These are phyloP conservation scores for Babesia divergens DNA, from an alignment of 169 alveolate species.

Conservation along the genomic window DNA sequence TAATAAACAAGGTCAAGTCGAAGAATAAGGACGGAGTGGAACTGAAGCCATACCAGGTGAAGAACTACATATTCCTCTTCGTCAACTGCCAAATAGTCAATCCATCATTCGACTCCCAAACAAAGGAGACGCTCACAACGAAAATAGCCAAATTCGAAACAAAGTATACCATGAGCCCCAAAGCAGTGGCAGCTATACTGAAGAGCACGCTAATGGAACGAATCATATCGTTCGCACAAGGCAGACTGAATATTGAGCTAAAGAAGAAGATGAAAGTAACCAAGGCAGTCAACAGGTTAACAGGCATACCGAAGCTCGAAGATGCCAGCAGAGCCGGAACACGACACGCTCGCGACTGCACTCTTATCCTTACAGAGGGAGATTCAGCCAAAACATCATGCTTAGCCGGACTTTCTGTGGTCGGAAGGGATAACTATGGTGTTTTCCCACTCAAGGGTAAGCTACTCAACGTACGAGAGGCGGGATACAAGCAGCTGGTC, in stretches of 20 bases:
- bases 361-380: constrained; percentile 99
- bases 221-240: constrained; percentile 90
- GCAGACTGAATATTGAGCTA: constrained; percentile 90
- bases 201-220: constrained; percentile 87
- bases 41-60: constrained; percentile 90
- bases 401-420: constrained; percentile 97
- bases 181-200: constrained; percentile 84
- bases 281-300: constrained; percentile 70
- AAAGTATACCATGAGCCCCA: constrained; percentile 84
- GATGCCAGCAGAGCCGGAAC: constrained; percentile 99
- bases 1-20: constrained; percentile 87
- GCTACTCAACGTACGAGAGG: constrained; percentile 98
- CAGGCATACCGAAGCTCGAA: constrained; percentile 94
- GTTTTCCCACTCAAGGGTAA: constrained; percentile 99
- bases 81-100: constrained; percentile 96
- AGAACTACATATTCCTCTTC: constrained; percentile 92
- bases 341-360: constrained; percentile 89
- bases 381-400: constrained; percentile 99
- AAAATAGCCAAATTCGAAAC: constrained; percentile 89
- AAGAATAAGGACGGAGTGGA: constrained; percentile 93
- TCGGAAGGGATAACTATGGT: constrained; percentile 98
- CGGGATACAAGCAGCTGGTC: constrained; percentile 89
- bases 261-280: constrained; percentile 82
- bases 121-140: constrained; percentile 94
- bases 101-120: constrained; percentile 99